Evolutionary conservation across 805 yeast species (phyloP).

Genomic region (Candida takata): DNA sequence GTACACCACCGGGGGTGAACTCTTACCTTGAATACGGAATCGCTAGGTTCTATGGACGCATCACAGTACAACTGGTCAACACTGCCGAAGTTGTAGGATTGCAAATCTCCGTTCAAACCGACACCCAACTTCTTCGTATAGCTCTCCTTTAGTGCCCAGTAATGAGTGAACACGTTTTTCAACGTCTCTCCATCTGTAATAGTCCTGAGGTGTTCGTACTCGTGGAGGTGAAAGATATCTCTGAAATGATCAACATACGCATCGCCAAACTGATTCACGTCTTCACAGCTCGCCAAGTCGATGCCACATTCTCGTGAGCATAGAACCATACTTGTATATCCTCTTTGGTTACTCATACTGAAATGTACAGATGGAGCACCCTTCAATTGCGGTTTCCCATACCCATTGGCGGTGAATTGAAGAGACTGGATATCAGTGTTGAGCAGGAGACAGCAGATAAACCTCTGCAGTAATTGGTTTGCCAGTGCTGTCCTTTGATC

Average conservation of each 20-base stretch:
- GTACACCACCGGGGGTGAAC: conserved; percentile 3
- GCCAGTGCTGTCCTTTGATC: conserved; percentile 35
- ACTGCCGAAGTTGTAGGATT: conserved; percentile 23
- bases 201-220: conserved; percentile 26
- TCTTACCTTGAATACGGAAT: background rate
- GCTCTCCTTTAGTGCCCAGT: conserved; percentile 80
- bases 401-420: conserved; percentile 27
- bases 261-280: conserved; percentile 21
- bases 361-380: conserved; percentile 31
- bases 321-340: conserved; percentile 39
- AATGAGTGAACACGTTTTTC: conserved; percentile 40
- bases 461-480: conserved; percentile 38
- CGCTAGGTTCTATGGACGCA: background rate
- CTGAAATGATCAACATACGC: conserved; percentile 31
- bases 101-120: conserved; percentile 41
- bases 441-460: conserved; percentile 32
- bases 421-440: conserved; percentile 15
- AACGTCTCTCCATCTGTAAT: conserved; percentile 6
- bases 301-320: conserved; percentile 33
- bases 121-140: conserved; percentile 60
- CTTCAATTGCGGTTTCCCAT: conserved; percentile 51
- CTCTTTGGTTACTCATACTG: conserved; percentile 56
- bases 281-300: conserved; percentile 37
- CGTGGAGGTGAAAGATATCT: conserved; percentile 36
- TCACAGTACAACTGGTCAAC: conserved; percentile 3